Evolutionary conservation across 1,284 basidiomycete genomes (phyloP).

Genomic region (Boletellus dicymbophilus): DNA sequence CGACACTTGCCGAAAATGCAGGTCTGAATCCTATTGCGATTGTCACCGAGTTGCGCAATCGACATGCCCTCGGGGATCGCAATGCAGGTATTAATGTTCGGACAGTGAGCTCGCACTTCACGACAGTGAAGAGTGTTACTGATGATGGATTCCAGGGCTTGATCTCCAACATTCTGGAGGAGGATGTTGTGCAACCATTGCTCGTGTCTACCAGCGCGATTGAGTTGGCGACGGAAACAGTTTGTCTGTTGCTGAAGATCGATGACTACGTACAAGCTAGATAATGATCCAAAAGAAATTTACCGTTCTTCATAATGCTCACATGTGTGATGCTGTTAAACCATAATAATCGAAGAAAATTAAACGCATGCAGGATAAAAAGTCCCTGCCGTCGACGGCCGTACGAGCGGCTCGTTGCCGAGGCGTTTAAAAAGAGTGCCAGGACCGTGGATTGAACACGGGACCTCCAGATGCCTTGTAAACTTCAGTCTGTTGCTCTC

Average conservation of each 20-base stretch:
- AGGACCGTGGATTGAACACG: constrained; percentile 62
- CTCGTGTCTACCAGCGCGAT: constrained; percentile 95
- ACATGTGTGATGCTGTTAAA: neutral
- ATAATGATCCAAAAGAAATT: constrained; percentile 31
- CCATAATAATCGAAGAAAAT: neutral
- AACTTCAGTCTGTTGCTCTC: constrained; percentile 79
- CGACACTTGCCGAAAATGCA: constrained; percentile 97
- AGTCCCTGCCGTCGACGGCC: too few species aligned
- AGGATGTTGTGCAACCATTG: constrained; percentile 96
- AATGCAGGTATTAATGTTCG: constrained; percentile 99
- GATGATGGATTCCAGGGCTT: constrained; percentile 63
- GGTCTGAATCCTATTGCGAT: constrained; percentile 98
- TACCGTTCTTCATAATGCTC: neutral
- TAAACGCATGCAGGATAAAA: neutral
- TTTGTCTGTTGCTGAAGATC: constrained; percentile 94
- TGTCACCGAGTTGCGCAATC: constrained; percentile 96
- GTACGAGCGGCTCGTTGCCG: too few species aligned
- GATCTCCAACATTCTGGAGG: constrained; percentile 96
- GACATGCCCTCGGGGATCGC: constrained; percentile 93
- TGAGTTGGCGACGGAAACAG: constrained; percentile 96
- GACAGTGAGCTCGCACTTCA: constrained; percentile 57
- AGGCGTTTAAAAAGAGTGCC: constrained; percentile 37
- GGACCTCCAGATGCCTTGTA: constrained; percentile 47
- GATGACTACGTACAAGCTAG: constrained; percentile 92
- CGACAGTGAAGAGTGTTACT: constrained; percentile 1